These are phyloP conservation scores for Flammula alnicola DNA, from an alignment of 1,284 basidiomycete species.

Conservation along the genomic window DNA sequence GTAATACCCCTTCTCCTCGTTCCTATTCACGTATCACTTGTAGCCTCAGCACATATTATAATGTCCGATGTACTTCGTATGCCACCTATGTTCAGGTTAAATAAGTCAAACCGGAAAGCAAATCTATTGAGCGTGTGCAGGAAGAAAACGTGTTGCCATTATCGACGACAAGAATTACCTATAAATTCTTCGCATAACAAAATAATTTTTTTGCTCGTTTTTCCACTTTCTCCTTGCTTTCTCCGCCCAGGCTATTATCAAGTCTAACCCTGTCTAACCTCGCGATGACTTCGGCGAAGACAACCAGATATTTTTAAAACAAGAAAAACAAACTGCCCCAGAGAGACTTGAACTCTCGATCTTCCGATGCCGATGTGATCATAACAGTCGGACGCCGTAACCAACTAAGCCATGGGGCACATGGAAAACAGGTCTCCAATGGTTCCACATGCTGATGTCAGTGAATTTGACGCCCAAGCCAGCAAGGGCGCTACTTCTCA, in stretches of 20 bases:
- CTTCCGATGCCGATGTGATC: conserved; percentile 21
- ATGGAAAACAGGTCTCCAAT: background rate
- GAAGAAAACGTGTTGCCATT: no score
- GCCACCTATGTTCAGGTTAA: background rate
- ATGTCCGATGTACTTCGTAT: background rate
- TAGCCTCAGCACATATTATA: background rate
- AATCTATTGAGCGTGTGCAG: background rate
- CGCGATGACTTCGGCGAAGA: no score
- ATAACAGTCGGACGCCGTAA: conserved; percentile 27
- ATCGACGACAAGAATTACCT: no score
- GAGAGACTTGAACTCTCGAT: conserved; percentile 30
- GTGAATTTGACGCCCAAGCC: no score
- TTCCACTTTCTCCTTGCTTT: no score
- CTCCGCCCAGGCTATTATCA: background rate
- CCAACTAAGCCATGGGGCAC: conserved; percentile 27
- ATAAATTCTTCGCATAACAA: no score
- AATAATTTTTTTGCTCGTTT: no score
- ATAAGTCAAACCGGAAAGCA: background rate
- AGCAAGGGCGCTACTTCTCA: no score
- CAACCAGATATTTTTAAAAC: background rate
- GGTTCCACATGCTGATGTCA: no score
- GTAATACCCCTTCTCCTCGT: background rate
- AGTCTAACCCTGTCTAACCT: background rate
- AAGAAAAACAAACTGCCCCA: conserved; percentile 20
- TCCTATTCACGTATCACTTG: no score